A percentile compares a stretch with the other conserved stretches of the same genome.
Evolutionary conservation across 495 filamentous ascomycete species (phyloP).

Genomic region (Daldinia childiae): DNA sequence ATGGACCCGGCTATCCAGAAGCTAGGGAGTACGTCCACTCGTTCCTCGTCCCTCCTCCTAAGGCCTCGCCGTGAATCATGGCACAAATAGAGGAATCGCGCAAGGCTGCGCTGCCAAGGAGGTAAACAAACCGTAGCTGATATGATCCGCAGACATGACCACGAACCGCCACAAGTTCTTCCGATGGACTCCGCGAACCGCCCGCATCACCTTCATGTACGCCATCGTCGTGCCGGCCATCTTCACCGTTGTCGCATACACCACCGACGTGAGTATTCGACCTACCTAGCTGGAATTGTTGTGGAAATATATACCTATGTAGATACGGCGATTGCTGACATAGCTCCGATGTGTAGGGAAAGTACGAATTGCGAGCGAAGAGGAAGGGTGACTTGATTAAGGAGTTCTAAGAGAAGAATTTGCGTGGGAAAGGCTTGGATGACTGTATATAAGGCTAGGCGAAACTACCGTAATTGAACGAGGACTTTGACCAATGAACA

Average conservation of each 20-base stretch:
- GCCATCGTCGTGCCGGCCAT: conserved; percentile 72
- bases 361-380: conserved; percentile 87
- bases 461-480: conserved; percentile 13
- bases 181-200: conserved; percentile 86
- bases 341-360: conserved; percentile 69
- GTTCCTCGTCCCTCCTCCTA: conserved; percentile 22
- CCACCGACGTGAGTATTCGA: conserved; percentile 76
- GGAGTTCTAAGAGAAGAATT: conserved; percentile 68
- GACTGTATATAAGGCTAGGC: conserved; percentile 47
- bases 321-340: conserved; percentile 5
- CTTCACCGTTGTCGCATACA: conserved; percentile 74
- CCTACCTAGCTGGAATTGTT: neutral
- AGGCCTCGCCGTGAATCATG: neutral
- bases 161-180: conserved; percentile 93
- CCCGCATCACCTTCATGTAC: conserved; percentile 79
- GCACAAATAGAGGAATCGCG: neutral
- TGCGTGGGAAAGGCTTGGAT: neutral
- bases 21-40: conserved; percentile 70
- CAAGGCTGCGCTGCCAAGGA: neutral
- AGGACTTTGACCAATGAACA: conserved; percentile 1
- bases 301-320: neutral
- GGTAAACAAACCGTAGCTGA: conserved; percentile 10
- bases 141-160: conserved; percentile 71
- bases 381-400: conserved; percentile 78
- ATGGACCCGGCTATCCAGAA: conserved; percentile 82